Evolutionary conservation across 108 stramenopile species (phyloP).

Genomic region (Fragilaria crotonensis): DNA sequence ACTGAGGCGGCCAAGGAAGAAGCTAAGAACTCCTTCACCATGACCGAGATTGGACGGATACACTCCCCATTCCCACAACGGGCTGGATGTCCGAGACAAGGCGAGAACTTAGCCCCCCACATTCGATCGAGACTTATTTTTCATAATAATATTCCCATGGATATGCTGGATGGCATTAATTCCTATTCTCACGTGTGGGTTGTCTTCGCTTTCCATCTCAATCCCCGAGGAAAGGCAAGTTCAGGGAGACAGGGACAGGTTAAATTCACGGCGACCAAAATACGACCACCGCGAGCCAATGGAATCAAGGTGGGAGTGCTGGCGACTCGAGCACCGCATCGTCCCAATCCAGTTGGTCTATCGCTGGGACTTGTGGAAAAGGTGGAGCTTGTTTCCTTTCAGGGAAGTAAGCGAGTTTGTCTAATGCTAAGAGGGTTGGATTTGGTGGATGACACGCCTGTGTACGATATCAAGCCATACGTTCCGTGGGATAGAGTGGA

Average conservation of each 20-base stretch:
- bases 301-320: constrained; percentile 86
- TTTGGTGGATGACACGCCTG: constrained; percentile 90
- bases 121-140: constrained; percentile 1
- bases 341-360: constrained; percentile 91
- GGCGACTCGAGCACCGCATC: constrained; percentile 93
- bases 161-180: constrained; percentile 59
- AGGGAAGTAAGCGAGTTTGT: not conserved
- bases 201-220: constrained; percentile 92
- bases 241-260: constrained; percentile 48
- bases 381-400: not conserved
- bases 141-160: constrained; percentile 18
- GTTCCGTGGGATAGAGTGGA: constrained; percentile 38
- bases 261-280: constrained; percentile 56
- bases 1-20: not conserved
- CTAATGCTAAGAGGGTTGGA: constrained; percentile 48
- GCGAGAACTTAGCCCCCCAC: constrained; percentile 5
- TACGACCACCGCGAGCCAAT: constrained; percentile 63
- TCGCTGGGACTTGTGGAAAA: constrained; percentile 50
- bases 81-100: constrained; percentile 16
- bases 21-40: not conserved
- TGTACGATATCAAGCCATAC: constrained; percentile 89
- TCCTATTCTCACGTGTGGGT: constrained; percentile 90
- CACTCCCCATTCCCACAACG: not conserved
- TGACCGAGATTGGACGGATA: not conserved
- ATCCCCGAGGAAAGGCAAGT: constrained; percentile 18